phyloP scores from a whole-genome alignment of 371 early-diverging fungal genomes.

The Encephalitozoon cuniculi region DNA sequence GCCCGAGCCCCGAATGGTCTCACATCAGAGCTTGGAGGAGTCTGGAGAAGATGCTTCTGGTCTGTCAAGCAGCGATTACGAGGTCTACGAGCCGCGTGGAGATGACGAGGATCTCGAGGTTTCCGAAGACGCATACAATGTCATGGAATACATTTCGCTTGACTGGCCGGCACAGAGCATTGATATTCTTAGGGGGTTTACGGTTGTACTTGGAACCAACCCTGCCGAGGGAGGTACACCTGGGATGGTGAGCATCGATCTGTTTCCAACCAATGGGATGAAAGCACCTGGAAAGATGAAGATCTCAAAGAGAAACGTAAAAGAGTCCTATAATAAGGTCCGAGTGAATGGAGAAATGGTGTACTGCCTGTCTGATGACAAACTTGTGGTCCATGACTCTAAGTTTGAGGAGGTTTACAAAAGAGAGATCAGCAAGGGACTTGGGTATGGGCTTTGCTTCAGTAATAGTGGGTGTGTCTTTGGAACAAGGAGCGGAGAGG shows the following conservation, averaged over 20 bases:
- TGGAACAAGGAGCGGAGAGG: constrained; percentile 8
- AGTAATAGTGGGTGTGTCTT: neutral
- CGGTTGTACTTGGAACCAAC: constrained; percentile 42
- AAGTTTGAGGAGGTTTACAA: constrained; percentile 19
- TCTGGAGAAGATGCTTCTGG: constrained; percentile 12
- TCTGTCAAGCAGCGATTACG: constrained; percentile 12
- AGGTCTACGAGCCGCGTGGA: constrained; percentile 19
- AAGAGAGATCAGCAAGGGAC: neutral
- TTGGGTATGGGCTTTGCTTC: constrained; percentile 43
- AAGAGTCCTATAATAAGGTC: constrained; percentile 37
- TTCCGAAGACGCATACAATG: constrained; percentile 41
- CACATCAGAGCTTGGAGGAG: neutral
- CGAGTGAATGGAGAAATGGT: constrained; percentile 15
- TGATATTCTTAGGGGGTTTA: neutral
- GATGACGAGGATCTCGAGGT: constrained; percentile 39
- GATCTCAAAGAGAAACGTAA: neutral
- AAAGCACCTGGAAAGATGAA: neutral
- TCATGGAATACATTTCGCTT: constrained; percentile 45
- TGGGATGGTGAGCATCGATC: constrained; percentile 1
- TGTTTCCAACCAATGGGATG: constrained; percentile 1
- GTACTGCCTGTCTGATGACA: constrained; percentile 34
- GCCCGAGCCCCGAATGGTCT: neutral
- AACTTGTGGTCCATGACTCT: constrained; percentile 17
- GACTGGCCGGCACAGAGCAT: constrained; percentile 57
- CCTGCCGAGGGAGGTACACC: constrained; percentile 21